A percentile compares a stretch with the other conserved stretches of the same genome.
phyloP scores from a whole-genome alignment of 1,139 yeast genomes.

The Lodderomyces metapsilosis region DNA sequence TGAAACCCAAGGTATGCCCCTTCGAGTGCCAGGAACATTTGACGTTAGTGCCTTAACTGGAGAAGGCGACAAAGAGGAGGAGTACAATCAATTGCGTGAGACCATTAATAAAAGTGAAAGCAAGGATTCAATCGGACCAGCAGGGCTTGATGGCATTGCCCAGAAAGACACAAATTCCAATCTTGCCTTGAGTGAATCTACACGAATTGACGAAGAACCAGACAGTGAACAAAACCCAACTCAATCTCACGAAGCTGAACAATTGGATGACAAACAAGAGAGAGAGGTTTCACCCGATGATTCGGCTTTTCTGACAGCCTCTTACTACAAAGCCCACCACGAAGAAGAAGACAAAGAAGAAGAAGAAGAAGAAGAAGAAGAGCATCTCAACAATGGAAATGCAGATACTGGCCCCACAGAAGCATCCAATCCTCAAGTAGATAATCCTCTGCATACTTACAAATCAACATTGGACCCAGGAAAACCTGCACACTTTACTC shows the following conservation, averaged over 20 bases:
- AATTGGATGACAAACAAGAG: neutral
- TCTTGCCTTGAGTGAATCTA: constrained; percentile 4
- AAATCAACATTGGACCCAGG: constrained; percentile 45
- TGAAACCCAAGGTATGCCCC: constrained; percentile 22
- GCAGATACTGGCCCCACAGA: neutral
- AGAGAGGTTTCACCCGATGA: neutral
- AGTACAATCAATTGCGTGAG: constrained; percentile 10
- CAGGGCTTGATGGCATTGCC: constrained; percentile 5
- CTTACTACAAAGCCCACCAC: neutral
- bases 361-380: neutral
- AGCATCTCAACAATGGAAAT: neutral
- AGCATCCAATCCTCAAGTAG: neutral
- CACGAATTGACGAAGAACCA: constrained; percentile 7
- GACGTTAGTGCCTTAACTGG: constrained; percentile 52
- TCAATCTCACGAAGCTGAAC: neutral
- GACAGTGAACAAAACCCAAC: too few relatives aligned
- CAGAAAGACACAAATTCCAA: neutral
- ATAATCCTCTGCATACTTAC: constrained; percentile 9
- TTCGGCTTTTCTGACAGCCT: constrained; percentile 5
- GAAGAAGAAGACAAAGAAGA: too few relatives aligned
- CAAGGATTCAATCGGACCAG: constrained; percentile 8
- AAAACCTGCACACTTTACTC: constrained; percentile 18
- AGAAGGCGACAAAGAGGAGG: constrained; percentile 17
- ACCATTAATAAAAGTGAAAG: constrained; percentile 9
- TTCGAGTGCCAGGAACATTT: constrained; percentile 60